Evolutionary conservation across 2,329 filamentous ascomycete species (phyloP), one percentile per base, ranked within the genome.

Genomic region (Phoma sp.): DNA sequence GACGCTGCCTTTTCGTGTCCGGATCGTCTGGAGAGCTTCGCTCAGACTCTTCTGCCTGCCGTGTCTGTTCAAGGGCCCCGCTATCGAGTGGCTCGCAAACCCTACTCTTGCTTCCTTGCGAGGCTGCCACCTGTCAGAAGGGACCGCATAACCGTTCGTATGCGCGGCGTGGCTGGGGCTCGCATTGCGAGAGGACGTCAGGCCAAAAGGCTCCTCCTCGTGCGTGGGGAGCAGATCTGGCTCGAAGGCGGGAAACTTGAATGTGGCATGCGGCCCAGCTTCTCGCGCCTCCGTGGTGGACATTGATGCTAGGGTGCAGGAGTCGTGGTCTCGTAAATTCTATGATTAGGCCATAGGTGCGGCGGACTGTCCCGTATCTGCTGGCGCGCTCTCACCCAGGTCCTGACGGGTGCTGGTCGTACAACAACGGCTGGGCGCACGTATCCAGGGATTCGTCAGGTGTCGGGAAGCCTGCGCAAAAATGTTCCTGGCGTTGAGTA

Each of bases 21-120:
- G 83, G 66, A 97, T 93, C 3, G 87, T 92, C 65, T 85, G 87
- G 61, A 97, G 84, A n/a, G 93, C 92, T 75, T 96, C 92, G 67
- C 87, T 87, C 64, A 97, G 84, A 76, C 92, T 96, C 82, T 93
- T 96, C 73, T 95, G 91, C 61, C 89, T 82, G 15, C 79, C 80
- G 69, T 93, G 90, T 63, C 86, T 57, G 4, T 60, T 66, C 12
- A 63, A 57, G 2, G 67, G 48, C 10, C 53, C 63, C 40, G 62
- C 45, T 15, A 55, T 69, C 30, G 75, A 73, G 38, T 74, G 74
- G 61, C 78, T 76, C 32, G 75, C 67, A 73, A 79, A 77, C 20
- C 75, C 65, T 53, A 77, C 70, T 61, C 79, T 78, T 59, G 77
- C 79, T 58, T 84, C 80, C 68, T 81, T 84, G 37, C 84, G 81